Base-by-base conservation (phyloP, 495 filamentous ascomycete species). In the Achaetomiella virescens region DNA sequence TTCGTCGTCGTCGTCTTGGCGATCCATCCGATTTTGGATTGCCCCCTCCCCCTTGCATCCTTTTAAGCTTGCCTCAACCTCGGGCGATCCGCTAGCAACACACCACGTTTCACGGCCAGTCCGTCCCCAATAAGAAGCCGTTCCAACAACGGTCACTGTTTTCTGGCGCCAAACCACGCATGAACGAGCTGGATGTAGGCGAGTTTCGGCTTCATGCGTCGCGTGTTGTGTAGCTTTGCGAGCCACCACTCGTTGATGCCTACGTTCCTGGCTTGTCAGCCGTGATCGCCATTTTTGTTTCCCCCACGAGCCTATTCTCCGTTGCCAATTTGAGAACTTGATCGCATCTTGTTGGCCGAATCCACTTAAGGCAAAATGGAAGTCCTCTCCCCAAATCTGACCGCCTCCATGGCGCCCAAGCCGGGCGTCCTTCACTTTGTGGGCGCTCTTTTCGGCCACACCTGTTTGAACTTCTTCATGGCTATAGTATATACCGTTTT, bases 141-240 rank as follows among this genome's bases (percentile, higher is more conserved):
- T 21, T 12, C 8, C 20, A 36, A 7, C 14, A 18, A 11, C 24
- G n/a, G 31, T 42, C 21, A 27, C 4, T 12, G 51, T 37, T 53
- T 53, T 29, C 24, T 24, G 27, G 15, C 6, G 40, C 40, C 52
- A 14, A 27, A 21, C 42, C 29, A 14, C 49, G 49, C 52, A 54
- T 54, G 20, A 47, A 18, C 6, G 15, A 46, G 21, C 29, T 31
- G 51, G 45, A 55, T 59, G 54, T 44, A 59, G 50, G 43, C 43
- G 50, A 14, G n/a, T 37, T 31, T 14, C 27, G 35, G 49, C 40
- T 10, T 37, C 27, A 40, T 57, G 29, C 29, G 25, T 17, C 27
- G 11, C 21, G 43, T 42, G 29, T 9, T 35, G n/a, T 52, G 50
- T 44, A 6, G 25, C 11, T 14, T 6, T n/a, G 1, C 14, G 14